Evolutionary conservation across 208 protist species (phyloP), one percentile per base, ranked within the genome.

Genomic region (Strigomonas culicis): DNA sequence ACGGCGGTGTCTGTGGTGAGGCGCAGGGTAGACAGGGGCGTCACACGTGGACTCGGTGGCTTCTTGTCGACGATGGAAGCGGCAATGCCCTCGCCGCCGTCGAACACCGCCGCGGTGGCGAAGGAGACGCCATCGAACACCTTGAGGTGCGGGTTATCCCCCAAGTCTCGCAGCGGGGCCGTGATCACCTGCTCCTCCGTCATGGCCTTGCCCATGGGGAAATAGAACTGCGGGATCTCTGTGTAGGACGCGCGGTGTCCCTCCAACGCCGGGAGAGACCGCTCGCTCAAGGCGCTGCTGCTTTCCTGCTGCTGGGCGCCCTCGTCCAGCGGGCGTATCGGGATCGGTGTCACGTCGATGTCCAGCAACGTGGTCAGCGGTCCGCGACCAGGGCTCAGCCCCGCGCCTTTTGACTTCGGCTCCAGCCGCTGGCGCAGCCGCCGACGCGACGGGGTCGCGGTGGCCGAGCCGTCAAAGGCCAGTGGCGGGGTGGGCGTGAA

Each of bases 191-290:
- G 68, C 59, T 81, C 84, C 30, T 52, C 21, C 27, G 61, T 69
- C 36, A 62, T 75, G 17, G 75, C 77, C 22, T 63, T 27, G 0
- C 91, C 91, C 7, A 82, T 52, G 0, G 88, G 83, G 53, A 86
- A 94, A 74, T 94, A 97, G 66, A 97, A 97, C 22, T 76, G 86
- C 2, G 92, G 92, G 46, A 97, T 95, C 25, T 88, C 78, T 4
- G 84, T 74, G 63, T 83, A 83, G 51, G 77, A 77, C 6, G 55
- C 21, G 30, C 19, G 2, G 27, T 4, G 28, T 19, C 34, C 34
- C 34, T 39, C 34, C 34, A 39, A 39, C 10, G 34, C 34, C 34
- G 34, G 7, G 7, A 39, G 34, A 39, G 34, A 39, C 34, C 7
- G 7, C 10, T 39, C 34, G 34, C 34, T 39, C 7, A 39, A 39